Percentiles rank a stretch among this genome's conserved stretches.
Conservation (phyloP, 2,329 filamentous ascomycete genomes). For the Cadophora sp. region DNA sequence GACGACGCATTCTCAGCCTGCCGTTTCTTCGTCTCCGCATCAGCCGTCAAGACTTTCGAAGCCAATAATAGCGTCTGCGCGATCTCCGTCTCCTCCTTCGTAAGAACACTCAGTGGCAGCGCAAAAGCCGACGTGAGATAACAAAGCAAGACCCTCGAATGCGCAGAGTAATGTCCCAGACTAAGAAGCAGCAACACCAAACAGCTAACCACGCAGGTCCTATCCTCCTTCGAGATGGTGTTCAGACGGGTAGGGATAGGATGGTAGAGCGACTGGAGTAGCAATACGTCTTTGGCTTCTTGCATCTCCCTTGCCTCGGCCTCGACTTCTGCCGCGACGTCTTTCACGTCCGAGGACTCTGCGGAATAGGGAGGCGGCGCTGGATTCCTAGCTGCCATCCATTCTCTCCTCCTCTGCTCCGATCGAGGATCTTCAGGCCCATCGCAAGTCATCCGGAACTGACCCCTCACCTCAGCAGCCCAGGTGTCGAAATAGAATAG, state of each 20-base stretch:
- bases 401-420: conserved; percentile 51
- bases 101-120: conserved; percentile 66
- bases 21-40: conserved; percentile 76
- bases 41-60: conserved; percentile 71
- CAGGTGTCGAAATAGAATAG: conserved; percentile 79
- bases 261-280: conserved; percentile 59
- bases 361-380: conserved; percentile 37
- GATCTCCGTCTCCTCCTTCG: conserved; percentile 76
- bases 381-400: conserved; percentile 36
- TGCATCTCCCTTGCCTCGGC: conserved; percentile 40
- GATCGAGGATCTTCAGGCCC: conserved; percentile 54
- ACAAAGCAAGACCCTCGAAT: conserved; percentile 73
- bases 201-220: conserved; percentile 71
- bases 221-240: conserved; percentile 63
- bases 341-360: conserved; percentile 31
- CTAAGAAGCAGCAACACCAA: conserved; percentile 74
- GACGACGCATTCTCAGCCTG: conserved; percentile 71
- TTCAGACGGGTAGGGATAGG: conserved; percentile 61
- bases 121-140: conserved; percentile 72
- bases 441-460: conserved; percentile 72
- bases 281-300: conserved; percentile 50
- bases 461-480: conserved; percentile 72
- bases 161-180: conserved; percentile 75
- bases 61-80: conserved; percentile 76
- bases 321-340: conserved; percentile 37